Base-by-base conservation (phyloP, 768 basidiomycete genomes). In the Suillus americanus region DNA sequence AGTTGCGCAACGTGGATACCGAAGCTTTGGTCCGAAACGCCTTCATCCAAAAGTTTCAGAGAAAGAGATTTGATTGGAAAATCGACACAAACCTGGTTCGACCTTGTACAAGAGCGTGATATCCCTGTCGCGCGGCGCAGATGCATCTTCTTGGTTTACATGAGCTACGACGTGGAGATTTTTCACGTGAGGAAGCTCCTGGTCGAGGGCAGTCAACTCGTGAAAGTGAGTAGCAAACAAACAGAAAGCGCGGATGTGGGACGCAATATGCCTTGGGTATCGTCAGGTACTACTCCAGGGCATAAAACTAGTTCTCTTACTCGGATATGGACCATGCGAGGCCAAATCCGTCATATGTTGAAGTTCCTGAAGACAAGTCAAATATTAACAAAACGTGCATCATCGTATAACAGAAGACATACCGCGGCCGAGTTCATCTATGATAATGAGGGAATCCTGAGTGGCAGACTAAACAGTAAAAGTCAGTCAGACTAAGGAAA, bases 301-400 rank as follows among this genome's bases (percentile, higher is more conserved):
- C 10, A 25, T 16, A 23, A 43, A 37, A 54, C 23, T 40, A 43
- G 16, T 23, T 46, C 33, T 75, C 86, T 65, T 75, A 96, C 96
- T 99, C 97, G 60, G 95, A 97, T 70, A 99, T 99, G 1, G 97
- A 95, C 97, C 97, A 99, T 0, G 97, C 97, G 7, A 99, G 83
- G 7, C 96, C 97, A 70, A 98, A 98, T 6, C 97, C 97, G 74
- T 99, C 97, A 68, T 97, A 97, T 0, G 97, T 98, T 0, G 96
- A 97, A 1, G 96, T 97, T 7, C 96, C 91, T 91, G 64, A 41
- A 68, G n/a, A 43, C 1, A 23, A 48, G n/a, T 66, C 51, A 40
- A 68, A 64, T 48, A 3, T n/a, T 13, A 7, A n/a, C 5, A 33
- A 6, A 3, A n/a, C 4, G n/a, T 10, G 5, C 50, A 45, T 2